Percentiles rank a stretch among this genome's conserved stretches.
Evolutionary conservation across 2,329 filamentous ascomycete genomes (phyloP).

Genomic region (Phyllosticta ampelicida): DNA sequence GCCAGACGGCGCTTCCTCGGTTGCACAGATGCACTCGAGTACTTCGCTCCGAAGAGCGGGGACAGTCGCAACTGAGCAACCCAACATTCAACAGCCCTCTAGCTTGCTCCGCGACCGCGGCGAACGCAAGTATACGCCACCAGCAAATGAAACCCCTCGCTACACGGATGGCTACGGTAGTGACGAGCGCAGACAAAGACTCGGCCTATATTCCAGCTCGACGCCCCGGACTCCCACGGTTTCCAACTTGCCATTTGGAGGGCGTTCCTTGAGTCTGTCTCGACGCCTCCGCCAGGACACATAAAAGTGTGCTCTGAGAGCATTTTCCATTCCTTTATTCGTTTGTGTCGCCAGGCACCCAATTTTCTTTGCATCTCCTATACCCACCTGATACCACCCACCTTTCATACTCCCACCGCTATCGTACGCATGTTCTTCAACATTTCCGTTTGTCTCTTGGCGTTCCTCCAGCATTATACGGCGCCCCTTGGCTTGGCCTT

Average conservation of each 20-base stretch:
- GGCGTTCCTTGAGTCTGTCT: conserved; percentile 3
- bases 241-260: not conserved
- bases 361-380: not conserved
- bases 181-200: conserved; percentile 6
- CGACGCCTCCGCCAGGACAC: conserved; percentile 6
- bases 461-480: conserved; percentile 6
- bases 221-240: not conserved
- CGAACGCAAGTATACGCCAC: conserved; percentile 2
- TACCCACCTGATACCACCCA: not conserved
- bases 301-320: not conserved
- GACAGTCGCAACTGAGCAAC: not conserved
- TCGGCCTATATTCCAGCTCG: conserved; percentile 4
- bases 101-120: conserved; percentile 8
- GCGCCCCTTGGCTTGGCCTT: conserved; percentile 3
- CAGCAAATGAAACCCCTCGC: conserved; percentile 1
- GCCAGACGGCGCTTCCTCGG: conserved; percentile 22
- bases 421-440: not conserved
- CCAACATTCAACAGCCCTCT: not conserved
- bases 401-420: not conserved
- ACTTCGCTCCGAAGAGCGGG: conserved; percentile 6
- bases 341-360: not conserved
- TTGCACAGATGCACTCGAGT: conserved; percentile 16
- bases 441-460: not conserved
- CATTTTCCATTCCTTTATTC: no score
- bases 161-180: not conserved